Conservation (phyloP, 2,329 filamentous ascomycete genomes). For the Ambrosiella xylebori region DNA sequence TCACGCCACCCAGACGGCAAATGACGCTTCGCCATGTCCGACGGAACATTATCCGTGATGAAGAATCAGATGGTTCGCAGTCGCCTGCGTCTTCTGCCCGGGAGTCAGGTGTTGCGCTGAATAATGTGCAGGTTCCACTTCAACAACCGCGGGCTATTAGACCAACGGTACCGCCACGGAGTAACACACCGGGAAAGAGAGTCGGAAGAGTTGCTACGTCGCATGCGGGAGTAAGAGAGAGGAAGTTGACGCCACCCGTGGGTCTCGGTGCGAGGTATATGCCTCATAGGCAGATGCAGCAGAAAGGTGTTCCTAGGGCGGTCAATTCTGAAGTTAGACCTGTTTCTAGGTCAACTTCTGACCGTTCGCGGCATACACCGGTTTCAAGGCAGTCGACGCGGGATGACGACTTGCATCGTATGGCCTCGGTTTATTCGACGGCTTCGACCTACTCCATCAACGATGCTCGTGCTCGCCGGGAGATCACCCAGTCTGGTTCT, state of each 20-base stretch:
- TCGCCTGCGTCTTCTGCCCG: constrained; percentile 27
- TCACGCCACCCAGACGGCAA: constrained; percentile 26
- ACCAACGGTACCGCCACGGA: background rate
- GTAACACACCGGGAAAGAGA: constrained; percentile 1
- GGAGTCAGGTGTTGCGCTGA: constrained; percentile 22
- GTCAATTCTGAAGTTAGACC: constrained; percentile 14
- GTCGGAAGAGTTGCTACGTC: background rate
- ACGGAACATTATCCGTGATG: constrained; percentile 33
- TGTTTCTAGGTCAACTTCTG: background rate
- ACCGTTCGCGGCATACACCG: background rate
- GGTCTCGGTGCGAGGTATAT: background rate
- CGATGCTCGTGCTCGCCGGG: constrained; percentile 38
- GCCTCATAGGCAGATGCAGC: background rate
- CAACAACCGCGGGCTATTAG: background rate
- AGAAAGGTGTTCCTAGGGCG: constrained; percentile 15
- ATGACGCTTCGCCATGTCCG: constrained; percentile 44
- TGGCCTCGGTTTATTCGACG: constrained; percentile 33
- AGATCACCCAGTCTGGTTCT: constrained; percentile 40
- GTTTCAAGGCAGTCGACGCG: background rate
- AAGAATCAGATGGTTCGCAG: constrained; percentile 19
- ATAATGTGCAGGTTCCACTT: background rate
- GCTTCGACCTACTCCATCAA: constrained; percentile 32
- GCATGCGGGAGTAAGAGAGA: background rate
- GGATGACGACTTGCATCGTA: constrained; percentile 16
- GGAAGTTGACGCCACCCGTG: constrained; percentile 1